A percentile compares a stretch with the other conserved stretches of the same genome.
These are phyloP conservation scores for Suhomyces pyralidae DNA, from an alignment of 805 yeast species.

Conservation along the genomic window DNA sequence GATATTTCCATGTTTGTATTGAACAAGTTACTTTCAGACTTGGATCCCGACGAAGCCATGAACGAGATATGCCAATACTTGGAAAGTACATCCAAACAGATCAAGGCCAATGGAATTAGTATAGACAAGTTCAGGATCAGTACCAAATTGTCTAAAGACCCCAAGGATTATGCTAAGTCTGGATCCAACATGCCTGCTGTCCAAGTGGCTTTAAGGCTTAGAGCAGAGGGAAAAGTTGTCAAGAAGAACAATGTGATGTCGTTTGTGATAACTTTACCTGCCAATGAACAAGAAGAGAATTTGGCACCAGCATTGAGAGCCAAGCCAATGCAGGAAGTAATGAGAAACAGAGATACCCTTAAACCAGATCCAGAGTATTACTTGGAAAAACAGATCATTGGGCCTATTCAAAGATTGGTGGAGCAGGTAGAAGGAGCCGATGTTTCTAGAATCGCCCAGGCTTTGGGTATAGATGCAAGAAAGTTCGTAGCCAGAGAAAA, in stretches of 20 bases:
- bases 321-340: conserved; percentile 71
- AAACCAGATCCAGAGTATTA: conserved; percentile 76
- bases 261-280: conserved; percentile 61
- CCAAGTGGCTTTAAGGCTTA: conserved; percentile 80
- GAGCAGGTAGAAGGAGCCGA: conserved; percentile 88
- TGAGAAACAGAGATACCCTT: conserved; percentile 47
- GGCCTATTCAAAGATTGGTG: conserved; percentile 85
- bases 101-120: conserved; percentile 61
- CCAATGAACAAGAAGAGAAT: conserved; percentile 28
- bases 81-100: conserved; percentile 53
- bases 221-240: conserved; percentile 80
- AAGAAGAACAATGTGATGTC: conserved; percentile 90
- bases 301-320: conserved; percentile 74
- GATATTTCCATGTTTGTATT: conserved; percentile 78
- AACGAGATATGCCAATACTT: conserved; percentile 69
- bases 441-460: conserved; percentile 67
- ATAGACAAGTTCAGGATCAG: conserved; percentile 72
- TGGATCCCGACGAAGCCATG: conserved; percentile 74
- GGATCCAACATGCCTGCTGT: conserved; percentile 78
- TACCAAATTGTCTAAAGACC: conserved; percentile 88
- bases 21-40: conserved; percentile 64
- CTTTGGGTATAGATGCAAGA: conserved; percentile 73
- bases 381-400: conserved; percentile 82
- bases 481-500: conserved; percentile 48
- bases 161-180: conserved; percentile 67